Percentiles rank a stretch among this genome's conserved stretches.
These are phyloP conservation scores for Tuber melanosporum DNA, from an alignment of 495 filamentous ascomycete genomes.

Conservation along the genomic window DNA sequence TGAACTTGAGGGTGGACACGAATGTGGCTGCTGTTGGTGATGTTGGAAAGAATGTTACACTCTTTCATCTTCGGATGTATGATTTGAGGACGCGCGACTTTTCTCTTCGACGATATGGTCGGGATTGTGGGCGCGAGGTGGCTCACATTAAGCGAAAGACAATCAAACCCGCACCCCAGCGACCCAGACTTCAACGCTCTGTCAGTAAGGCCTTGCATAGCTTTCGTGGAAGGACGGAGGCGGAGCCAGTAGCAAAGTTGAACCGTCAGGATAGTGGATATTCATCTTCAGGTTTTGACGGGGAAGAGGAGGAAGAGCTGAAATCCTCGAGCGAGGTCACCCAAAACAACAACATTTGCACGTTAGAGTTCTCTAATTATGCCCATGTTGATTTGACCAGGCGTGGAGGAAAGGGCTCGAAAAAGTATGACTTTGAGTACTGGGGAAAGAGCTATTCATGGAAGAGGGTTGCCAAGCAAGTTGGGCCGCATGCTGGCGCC, in stretches of 20 bases:
- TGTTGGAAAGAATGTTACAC: conserved; percentile 59
- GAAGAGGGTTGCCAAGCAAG: conserved; percentile 62
- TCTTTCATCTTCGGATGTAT: conserved; percentile 95
- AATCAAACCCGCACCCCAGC: conserved; percentile 43
- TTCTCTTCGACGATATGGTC: conserved; percentile 83
- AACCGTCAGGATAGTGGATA: conserved; percentile 57
- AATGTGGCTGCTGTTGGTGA: conserved; percentile 49
- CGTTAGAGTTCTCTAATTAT: conserved; percentile 95
- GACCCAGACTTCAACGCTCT: conserved; percentile 60
- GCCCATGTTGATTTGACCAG: conserved; percentile 80
- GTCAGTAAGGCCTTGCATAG: conserved; percentile 68
- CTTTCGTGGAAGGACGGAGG: conserved; percentile 55
- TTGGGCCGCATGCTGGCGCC: conserved; percentile 46
- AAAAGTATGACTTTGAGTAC: conserved; percentile 85
- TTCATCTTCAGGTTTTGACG: conserved; percentile 46
- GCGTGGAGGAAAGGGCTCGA: conserved; percentile 60
- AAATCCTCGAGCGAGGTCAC: conserved; percentile 42
- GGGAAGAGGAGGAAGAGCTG: conserved; percentile 42
- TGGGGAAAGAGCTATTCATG: conserved; percentile 83
- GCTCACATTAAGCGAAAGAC: conserved; percentile 75
- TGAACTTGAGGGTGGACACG: conserved; percentile 91
- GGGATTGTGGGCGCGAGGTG: conserved; percentile 87
- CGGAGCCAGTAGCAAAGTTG: conserved; percentile 44
- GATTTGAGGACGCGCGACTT: conserved; percentile 81
- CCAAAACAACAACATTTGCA: conserved; percentile 63